Base-by-base conservation (phyloP, 768 basidiomycete species). In the Auricularia sp. region DNA sequence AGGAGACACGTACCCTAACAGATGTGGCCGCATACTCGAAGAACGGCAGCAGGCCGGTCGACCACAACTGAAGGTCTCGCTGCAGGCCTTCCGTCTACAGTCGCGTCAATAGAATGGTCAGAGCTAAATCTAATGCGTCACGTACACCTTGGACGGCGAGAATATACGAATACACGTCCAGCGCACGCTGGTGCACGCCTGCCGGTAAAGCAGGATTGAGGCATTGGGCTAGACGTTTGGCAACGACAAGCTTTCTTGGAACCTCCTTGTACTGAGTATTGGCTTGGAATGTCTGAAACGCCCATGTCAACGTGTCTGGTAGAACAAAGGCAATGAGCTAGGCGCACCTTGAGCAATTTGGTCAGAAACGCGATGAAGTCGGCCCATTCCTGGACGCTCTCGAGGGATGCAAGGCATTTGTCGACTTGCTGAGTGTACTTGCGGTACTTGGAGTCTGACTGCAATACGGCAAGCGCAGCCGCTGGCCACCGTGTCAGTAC, bases 11-110 rank as follows among this genome's bases (percentile, higher is more conserved):
- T 68, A 90, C 93, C 82, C 93, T 93, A 65, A 98, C 94, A 21
- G 94, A 94, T n/a, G 95, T 98, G n/a, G 96, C 89, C 10, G 97
- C 94, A 75, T 94, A 98, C 77, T 98, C 94, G 71, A 98, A 98
- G 84, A 98, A 98, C 0, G 97, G 97, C 74, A 99, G 98, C 4
- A 99, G 76, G 6, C 97, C 97, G 3, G 94, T 88, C 0, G 93
- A 94, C 97, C 97, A 99, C 21, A 98, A 79, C 3, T 90, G 81
- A 2, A 99, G 80, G 76, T 99, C 97, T 54, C 85, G 82, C 68
- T 83, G 83, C 54, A 99, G 75, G 10, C 96, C 94, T 70, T 95
- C 96, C 2, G 85, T 82, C 95, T 97, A 68, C 3, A 36, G 44
- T 42, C 13, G 29, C 0, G 67, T 66, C 34, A 66, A 13, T 35